Evolutionary conservation across 345 rosid species (phyloP), one percentile per base, ranked within the genome.

Genomic region (Linum tenue): DNA sequence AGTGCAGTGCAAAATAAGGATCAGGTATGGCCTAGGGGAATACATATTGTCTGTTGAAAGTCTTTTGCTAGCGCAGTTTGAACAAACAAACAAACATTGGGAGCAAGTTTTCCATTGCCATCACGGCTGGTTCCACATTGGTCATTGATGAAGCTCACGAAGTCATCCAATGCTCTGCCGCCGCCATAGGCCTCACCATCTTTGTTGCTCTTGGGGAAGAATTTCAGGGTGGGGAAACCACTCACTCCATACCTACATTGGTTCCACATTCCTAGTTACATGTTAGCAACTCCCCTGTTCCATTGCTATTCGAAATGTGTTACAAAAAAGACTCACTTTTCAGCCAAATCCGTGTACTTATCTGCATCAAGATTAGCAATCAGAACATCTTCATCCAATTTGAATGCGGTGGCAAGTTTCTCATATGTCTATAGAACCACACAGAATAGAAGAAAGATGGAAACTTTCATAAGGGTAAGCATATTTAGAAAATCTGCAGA

Each of bases 321-420:
- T 41, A 4, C 5, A 41, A 8, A 4, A 41, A 41, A 8, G 17
- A 66, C 96, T 80, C 76, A 94, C 99, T 82, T 95, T 77, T 85
- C 95, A 3, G 83, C 96, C 42, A 84, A 75, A 75, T 84, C 88
- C 73, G 40, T 87, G 79, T 95, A 62, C 62, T 84, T 84, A 77
- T 91, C 99, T 72, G 97, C 95, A 81, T 91, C 99, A 43, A 95
- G 51, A 74, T 87, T 95, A 64, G 99, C 97, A 68, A 91, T 81
- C 58, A 87, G 90, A 16, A 91, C 99, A 77, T 73, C 95, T 60
- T 81, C 84, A 72, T 95, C 99, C 40, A 22, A 71, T 75, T 78
- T 86, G 70, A 88, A 95, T 68, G 88, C 96, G 0, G 90, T 66
- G 1, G 97, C 97, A 70, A 91, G 95, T 80, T 86, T 88, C 70